A percentile compares a stretch with the other conserved stretches of the same genome.
Conservation (phyloP, 495 filamentous ascomycete genomes). For the Aspergillus homomorphus region DNA sequence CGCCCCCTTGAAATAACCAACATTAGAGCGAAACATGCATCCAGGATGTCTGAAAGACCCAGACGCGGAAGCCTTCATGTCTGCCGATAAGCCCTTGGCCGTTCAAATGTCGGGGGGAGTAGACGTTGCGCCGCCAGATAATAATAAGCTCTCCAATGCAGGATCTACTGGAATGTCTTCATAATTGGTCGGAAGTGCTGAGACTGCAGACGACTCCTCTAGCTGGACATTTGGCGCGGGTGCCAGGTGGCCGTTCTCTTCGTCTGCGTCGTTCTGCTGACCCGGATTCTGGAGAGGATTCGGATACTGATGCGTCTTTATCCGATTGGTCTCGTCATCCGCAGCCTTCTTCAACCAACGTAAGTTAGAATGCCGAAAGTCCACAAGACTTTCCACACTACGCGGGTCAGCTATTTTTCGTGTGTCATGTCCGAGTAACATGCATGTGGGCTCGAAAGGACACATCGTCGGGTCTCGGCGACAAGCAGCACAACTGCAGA, state of each 20-base stretch:
- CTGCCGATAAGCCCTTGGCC: background rate
- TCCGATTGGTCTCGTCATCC: slow-evolving; percentile 45
- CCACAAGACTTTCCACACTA: slow-evolving; percentile 81
- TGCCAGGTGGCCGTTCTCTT: slow-evolving; percentile 39
- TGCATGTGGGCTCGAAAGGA: slow-evolving; percentile 80
- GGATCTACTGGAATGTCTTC: slow-evolving; percentile 52
- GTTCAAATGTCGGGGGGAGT: background rate
- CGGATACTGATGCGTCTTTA: slow-evolving; percentile 35
- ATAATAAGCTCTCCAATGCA: slow-evolving; percentile 26
- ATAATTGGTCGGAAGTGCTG: slow-evolving; percentile 21
- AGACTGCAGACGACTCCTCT: slow-evolving; percentile 24
- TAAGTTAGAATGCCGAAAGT: slow-evolving; percentile 80
- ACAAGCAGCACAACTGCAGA: slow-evolving; percentile 82
- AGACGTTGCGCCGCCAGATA: background rate
- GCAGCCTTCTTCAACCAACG: slow-evolving; percentile 65
- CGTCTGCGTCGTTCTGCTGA: slow-evolving; percentile 45
- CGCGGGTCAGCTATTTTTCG: slow-evolving; percentile 81
- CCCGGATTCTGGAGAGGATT: background rate
- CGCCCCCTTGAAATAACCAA: background rate
- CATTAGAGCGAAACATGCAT: background rate
- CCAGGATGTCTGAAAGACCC: background rate
- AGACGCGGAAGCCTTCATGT: background rate
- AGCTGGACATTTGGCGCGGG: slow-evolving; percentile 36
- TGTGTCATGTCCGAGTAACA: slow-evolving; percentile 85
- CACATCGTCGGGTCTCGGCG: slow-evolving; percentile 53